Percentiles rank a stretch among this genome's conserved stretches.
Evolutionary conservation across 2,329 filamentous ascomycete genomes (phyloP).

Genomic region (Xylaria multiplex): DNA sequence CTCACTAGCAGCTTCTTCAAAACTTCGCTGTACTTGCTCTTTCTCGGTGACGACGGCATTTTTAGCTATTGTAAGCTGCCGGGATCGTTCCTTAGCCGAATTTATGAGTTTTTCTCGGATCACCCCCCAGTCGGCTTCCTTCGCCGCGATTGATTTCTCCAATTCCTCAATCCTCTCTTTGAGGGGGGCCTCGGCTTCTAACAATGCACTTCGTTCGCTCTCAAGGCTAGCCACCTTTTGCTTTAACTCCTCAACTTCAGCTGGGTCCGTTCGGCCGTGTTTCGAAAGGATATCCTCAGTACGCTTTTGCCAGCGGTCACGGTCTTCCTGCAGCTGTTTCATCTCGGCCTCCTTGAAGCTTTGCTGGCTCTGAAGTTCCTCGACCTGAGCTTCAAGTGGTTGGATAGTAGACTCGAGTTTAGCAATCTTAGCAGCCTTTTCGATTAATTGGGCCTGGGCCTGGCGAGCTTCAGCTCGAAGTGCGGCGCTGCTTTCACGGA

Average conservation of each 20-base stretch:
- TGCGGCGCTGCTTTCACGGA: slow-evolving; percentile 93
- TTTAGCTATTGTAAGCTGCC: slow-evolving; percentile 58
- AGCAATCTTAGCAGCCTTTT: slow-evolving; percentile 79
- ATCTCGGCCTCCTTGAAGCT: slow-evolving; percentile 87
- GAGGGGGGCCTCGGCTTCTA: slow-evolving; percentile 61
- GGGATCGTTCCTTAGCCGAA: slow-evolving; percentile 71
- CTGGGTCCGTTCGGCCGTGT: slow-evolving; percentile 93
- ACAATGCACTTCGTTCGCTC: slow-evolving; percentile 69
- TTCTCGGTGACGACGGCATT: slow-evolving; percentile 60
- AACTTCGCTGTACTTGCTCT: slow-evolving; percentile 61
- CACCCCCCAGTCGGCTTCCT: slow-evolving; percentile 64
- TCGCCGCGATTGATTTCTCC: slow-evolving; percentile 62
- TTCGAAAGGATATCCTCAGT: slow-evolving; percentile 96
- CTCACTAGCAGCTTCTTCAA: slow-evolving; percentile 57
- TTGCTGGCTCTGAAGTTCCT: slow-evolving; percentile 83
- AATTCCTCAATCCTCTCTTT: slow-evolving; percentile 64
- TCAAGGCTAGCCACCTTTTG: slow-evolving; percentile 75
- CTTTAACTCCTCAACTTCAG: slow-evolving; percentile 90
- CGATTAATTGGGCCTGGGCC: slow-evolving; percentile 77
- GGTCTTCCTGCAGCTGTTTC: slow-evolving; percentile 87
- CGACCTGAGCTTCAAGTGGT: slow-evolving; percentile 81
- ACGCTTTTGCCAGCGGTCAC: slow-evolving; percentile 94
- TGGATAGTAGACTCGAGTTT: slow-evolving; percentile 79
- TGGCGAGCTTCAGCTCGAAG: slow-evolving; percentile 87
- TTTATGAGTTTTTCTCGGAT: slow-evolving; percentile 65